A percentile compares a stretch with the other conserved stretches of the same genome.
Conservation (phyloP, 306 rosid genomes). For the Castanospermum australe region DNA sequence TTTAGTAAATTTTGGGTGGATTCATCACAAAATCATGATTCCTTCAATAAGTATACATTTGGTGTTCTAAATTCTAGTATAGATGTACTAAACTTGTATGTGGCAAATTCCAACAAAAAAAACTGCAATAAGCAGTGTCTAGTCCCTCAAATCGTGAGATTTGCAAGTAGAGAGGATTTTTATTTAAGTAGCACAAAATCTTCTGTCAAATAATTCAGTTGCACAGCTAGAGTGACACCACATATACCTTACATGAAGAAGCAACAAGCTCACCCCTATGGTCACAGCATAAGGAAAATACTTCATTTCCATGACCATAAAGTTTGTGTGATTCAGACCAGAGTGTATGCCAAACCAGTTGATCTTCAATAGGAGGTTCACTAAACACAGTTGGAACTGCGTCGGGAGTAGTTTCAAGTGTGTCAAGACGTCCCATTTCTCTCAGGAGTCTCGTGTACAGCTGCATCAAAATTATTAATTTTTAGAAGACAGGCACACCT, state of each 20-base stretch:
- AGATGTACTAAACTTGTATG: no score
- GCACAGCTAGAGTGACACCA: constrained; percentile 9
- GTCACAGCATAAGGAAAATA: constrained; percentile 86
- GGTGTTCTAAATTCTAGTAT: no score
- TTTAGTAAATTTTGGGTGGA: no score
- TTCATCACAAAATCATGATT: no score
- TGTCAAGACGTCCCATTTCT: constrained; percentile 62
- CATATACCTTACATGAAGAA: constrained; percentile 95
- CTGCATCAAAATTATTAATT: constrained; percentile 45
- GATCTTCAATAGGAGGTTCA: constrained; percentile 97
- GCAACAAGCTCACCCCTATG: constrained; percentile 85
- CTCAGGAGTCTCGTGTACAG: constrained; percentile 44
- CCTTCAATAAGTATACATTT: no score
- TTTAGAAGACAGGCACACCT: neutral
- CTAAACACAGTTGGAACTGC: constrained; percentile 82
- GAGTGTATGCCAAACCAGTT: constrained; percentile 92
- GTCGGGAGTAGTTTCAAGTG: constrained; percentile 85
- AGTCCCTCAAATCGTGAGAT: neutral
- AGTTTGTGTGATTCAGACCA: constrained; percentile 99
- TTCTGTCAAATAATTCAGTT: neutral
- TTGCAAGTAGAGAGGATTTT: neutral
- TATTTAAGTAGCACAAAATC: neutral
- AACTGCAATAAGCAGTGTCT: neutral
- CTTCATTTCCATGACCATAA: constrained; percentile 97
- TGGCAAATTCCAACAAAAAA: no score